These are phyloP conservation scores for Alloteropsis angusta DNA, from an alignment of 202 grass and related monocot species.

Conservation along the genomic window DNA sequence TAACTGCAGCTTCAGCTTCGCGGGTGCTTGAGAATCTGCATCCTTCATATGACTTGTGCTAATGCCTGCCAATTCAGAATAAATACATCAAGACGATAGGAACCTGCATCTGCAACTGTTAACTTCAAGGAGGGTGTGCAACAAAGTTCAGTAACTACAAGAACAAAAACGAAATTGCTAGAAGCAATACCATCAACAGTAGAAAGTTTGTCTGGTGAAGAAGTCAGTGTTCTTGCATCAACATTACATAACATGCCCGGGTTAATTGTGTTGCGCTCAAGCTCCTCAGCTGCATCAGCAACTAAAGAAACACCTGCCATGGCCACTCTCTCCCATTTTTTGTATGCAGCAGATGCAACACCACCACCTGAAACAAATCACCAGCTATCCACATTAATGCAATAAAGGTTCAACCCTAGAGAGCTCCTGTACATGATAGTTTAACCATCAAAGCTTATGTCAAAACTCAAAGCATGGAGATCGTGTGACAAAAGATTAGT, in stretches of 20 bases:
- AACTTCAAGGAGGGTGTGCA: background rate
- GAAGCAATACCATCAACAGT: conserved; percentile 42
- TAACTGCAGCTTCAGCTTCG: conserved; percentile 88
- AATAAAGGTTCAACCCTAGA: conserved; percentile 13
- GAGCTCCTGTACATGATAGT: background rate
- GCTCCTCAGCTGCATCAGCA: conserved; percentile 97
- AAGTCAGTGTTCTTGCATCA: conserved; percentile 29
- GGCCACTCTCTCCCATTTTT: conserved; percentile 92
- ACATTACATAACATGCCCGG: conserved; percentile 10
- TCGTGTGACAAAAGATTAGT: conserved; percentile 2
- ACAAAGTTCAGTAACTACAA: background rate
- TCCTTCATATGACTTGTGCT: conserved; percentile 49
- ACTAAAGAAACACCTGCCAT: conserved; percentile 97
- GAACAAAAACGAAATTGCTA: conserved; percentile 7
- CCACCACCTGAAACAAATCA: conserved; percentile 40
- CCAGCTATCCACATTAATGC: conserved; percentile 30
- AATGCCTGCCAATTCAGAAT: conserved; percentile 37
- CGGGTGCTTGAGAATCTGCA: conserved; percentile 43
- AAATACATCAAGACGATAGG: conserved; percentile 14
- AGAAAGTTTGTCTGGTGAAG: conserved; percentile 38
- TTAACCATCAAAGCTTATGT: conserved; percentile 7
- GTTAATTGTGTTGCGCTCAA: conserved; percentile 44
- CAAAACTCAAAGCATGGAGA: background rate
- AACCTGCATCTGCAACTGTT: background rate
- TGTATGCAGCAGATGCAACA: conserved; percentile 69